These are phyloP conservation scores for Capsella rubella DNA, from an alignment of 441 rosid genomes.

Conservation along the genomic window DNA sequence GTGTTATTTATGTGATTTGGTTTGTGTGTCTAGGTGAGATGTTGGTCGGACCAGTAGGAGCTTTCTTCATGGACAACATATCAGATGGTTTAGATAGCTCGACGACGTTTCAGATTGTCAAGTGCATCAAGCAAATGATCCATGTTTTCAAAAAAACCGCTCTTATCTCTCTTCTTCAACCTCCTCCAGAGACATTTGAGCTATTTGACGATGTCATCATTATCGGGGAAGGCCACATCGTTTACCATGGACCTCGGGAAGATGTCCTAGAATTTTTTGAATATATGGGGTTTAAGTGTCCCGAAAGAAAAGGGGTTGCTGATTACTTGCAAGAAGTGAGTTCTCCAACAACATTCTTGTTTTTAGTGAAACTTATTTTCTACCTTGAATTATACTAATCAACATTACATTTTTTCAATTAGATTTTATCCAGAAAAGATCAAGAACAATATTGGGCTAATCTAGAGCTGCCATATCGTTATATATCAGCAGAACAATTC, in stretches of 20 bases:
- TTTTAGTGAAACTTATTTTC: neutral
- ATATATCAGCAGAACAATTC: constrained; percentile 51
- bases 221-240: constrained; percentile 72
- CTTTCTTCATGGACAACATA: constrained; percentile 83
- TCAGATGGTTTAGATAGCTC: constrained; percentile 90
- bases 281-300: constrained; percentile 79
- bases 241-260: constrained; percentile 84
- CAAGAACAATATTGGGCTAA: constrained; percentile 63
- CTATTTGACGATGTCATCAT: constrained; percentile 87
- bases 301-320: constrained; percentile 81
- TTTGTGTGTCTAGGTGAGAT: constrained; percentile 66
- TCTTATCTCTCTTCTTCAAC: constrained; percentile 88
- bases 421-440: constrained; percentile 70
- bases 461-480: constrained; percentile 48
- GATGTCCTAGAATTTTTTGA: constrained; percentile 70
- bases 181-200: constrained; percentile 85
- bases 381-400: constrained; percentile 8
- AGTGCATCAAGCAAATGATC: constrained; percentile 63
- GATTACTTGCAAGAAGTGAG: constrained; percentile 89
- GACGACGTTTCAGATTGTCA: constrained; percentile 75
- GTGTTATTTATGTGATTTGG: constrained; percentile 3
- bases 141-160: constrained; percentile 78
- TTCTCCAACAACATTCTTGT: neutral
- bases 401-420: neutral
- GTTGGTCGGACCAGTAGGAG: constrained; percentile 82